A percentile compares a stretch with the other conserved stretches of the same genome.
These are phyloP conservation scores for Halocafeteria seosinensis DNA, from an alignment of 108 stramenopile genomes.

Conservation along the genomic window DNA sequence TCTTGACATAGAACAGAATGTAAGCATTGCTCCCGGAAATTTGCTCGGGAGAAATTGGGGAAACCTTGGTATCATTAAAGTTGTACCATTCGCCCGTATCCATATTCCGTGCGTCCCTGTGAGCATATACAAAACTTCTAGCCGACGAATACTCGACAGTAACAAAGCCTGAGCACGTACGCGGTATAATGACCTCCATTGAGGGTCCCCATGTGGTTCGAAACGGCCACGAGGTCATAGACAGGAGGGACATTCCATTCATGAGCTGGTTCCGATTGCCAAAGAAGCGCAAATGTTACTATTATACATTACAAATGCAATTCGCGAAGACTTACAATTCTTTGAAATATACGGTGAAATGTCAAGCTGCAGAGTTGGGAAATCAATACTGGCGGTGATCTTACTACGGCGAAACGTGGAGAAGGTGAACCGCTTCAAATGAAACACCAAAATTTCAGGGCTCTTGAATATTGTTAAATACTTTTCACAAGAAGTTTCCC, in stretches of 20 bases:
- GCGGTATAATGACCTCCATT: slow-evolving; percentile 20
- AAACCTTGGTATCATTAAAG: slow-evolving; percentile 8
- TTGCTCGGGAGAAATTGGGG: background rate
- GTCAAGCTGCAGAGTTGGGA: slow-evolving; percentile 76
- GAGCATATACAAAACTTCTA: too few species aligned
- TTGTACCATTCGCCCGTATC: slow-evolving; percentile 3
- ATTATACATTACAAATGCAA: too few species aligned
- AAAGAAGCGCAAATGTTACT: too few species aligned
- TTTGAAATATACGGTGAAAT: slow-evolving; percentile 44
- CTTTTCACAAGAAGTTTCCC: background rate
- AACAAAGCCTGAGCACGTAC: too few species aligned
- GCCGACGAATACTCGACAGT: too few species aligned
- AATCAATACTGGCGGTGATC: slow-evolving; percentile 76
- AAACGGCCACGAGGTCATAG: slow-evolving; percentile 4
- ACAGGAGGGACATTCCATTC: slow-evolving; percentile 58
- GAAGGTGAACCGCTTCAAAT: slow-evolving; percentile 74
- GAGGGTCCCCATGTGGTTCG: slow-evolving; percentile 14
- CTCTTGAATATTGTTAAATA: background rate
- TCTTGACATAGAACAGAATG: slow-evolving; percentile 3
- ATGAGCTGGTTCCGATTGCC: too few species aligned
- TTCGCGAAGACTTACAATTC: too few species aligned
- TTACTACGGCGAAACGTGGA: slow-evolving; percentile 61
- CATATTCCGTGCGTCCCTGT: background rate
- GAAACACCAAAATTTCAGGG: slow-evolving; percentile 80
- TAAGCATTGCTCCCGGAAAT: background rate